A percentile compares a stretch with the other conserved stretches of the same genome.
These are phyloP conservation scores for Cutaneotrichosporon cutaneum DNA, from an alignment of 1,284 basidiomycete species.

Conservation along the genomic window DNA sequence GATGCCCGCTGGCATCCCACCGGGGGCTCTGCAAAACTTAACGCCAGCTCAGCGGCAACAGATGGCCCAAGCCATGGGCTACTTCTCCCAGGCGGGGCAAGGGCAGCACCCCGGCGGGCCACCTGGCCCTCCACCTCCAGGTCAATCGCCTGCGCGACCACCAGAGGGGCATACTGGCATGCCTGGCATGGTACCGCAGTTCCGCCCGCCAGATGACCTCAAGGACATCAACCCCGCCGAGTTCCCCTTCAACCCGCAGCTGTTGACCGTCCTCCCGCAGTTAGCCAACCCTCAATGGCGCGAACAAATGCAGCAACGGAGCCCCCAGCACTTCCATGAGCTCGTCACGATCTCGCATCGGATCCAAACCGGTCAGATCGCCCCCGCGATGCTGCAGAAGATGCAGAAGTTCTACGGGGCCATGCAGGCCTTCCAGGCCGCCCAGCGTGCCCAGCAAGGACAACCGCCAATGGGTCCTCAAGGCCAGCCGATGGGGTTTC, in stretches of 20 bases:
- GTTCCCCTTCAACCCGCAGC: constrained; percentile 46
- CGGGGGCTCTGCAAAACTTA: constrained; percentile 19
- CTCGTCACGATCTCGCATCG: constrained; percentile 25
- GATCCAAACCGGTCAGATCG: constrained; percentile 31
- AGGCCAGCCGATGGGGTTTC: constrained; percentile 22
- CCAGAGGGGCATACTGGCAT: constrained; percentile 10
- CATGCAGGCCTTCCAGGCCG: constrained; percentile 17
- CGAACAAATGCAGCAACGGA: constrained; percentile 35
- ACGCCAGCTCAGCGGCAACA: constrained; percentile 39
- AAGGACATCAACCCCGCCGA: constrained; percentile 31
- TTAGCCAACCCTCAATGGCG: constrained; percentile 37
- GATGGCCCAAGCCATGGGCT: constrained; percentile 36
- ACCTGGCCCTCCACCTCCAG: constrained; percentile 3
- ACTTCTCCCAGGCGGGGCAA: constrained; percentile 24
- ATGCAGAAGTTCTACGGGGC: constrained; percentile 41
- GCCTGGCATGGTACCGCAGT: constrained; percentile 13
- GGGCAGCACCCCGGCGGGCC: not conserved
- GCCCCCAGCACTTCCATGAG: constrained; percentile 30
- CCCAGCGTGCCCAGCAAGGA: constrained; percentile 7
- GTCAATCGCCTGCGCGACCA: constrained; percentile 13
- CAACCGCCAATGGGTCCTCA: constrained; percentile 19
- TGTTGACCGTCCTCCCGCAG: constrained; percentile 32
- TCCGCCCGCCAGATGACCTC: constrained; percentile 19
- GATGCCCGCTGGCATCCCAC: constrained; percentile 16
- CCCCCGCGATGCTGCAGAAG: constrained; percentile 36